Evolutionary conservation across 2,329 filamentous ascomycete genomes (phyloP), one percentile per base, ranked within the genome.

Genomic region (Colletotrichum cereale): DNA sequence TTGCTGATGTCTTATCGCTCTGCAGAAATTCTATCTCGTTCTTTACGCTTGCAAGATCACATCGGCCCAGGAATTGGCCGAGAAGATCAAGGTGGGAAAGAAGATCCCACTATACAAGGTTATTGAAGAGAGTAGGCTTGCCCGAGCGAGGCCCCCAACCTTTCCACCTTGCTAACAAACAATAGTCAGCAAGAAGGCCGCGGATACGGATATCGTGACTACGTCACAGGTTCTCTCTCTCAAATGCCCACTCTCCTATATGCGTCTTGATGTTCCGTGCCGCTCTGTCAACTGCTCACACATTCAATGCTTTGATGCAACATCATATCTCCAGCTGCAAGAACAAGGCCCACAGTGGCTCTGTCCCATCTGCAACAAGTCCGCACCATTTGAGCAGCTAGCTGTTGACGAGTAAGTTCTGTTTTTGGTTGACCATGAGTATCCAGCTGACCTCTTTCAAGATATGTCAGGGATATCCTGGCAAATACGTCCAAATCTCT

Each of bases 271-370:
- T 11, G 86, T 93, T 21, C 96, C 96, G 0, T 94, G 94, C 75
- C 91, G 96, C 42, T 93, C 93, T 5, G 87, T 90, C 3, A 83
- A 91, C 42, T 99, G 96, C 83, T 92, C 89, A 3, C 96, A 99
- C 80, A 93, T 96, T 34, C 94, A 97, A 79, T 99, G 96, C 79
- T 99, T 98, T 76, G 96, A 99, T 80, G 96, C 93, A 3, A 92
- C 90, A 3, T 97, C 94, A 2, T 99, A 98, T 79, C 86, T 99
- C 26, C 94, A 97, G 76, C 84, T 99, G 36, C 96, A 98, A 79
- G 95, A 98, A 79, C 96, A 99, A 84, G 96, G 94, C 0, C 96
- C 96, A 0, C 97, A 96, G 24, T 99, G 96, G 96, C 87, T 91
- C n/a, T 99, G 96, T 77, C 96, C 96, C 0, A 92, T 98, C 29